Base-by-base conservation (phyloP, 2,329 filamentous ascomycete genomes). In the Ophiocordyceps camponoti-leonardi region DNA sequence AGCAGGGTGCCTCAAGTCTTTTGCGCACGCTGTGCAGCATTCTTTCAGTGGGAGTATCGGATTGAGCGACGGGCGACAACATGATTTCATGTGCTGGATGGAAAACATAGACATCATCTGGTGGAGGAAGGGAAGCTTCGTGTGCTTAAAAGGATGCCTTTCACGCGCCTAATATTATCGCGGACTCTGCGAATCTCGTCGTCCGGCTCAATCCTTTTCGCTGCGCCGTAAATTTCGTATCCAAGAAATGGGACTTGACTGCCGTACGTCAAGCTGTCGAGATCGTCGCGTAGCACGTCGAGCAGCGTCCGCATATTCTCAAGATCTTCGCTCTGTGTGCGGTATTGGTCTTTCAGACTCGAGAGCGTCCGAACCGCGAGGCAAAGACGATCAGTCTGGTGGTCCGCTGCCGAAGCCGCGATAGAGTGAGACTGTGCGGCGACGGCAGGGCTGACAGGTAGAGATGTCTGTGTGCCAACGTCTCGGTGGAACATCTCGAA, bases 401-500 rank as follows among this genome's bases (percentile, higher is more conserved):
- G 53, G 50, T 63, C 62, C 14, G 59, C 41, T 45, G 56, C 40
- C 43, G 60, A 50, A 54, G 64, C 54, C 2, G 30, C 40, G 19
- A 42, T 35, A 19, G 18, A 19, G 3, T 39, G 8, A 16, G 14
- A 2, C 14, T 16, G 20, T 20, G 23, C 41, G 10, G 37, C 10
- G 26, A 45, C 42, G 19, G 51, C 45, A 10, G 53, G 48, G 14
- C 49, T 48, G 1, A 51, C 44, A 44, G 58, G 53, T 42, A 56
- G 54, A 20, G 77, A 79, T 0, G 85, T 92, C 61, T 92, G 85
- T 1, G 84, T 83, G 50, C 83, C 83, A 48, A 86, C 73, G 56
- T 92, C 85, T 42, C 83, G 77, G 60, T 88, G 83, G 62, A 86
- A 92, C 49, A 88, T 73, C 60, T 90, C 84, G 1, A 81, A 79